These are phyloP conservation scores for Puccinia novopanici DNA, from an alignment of 1,284 basidiomycete genomes.

Conservation along the genomic window DNA sequence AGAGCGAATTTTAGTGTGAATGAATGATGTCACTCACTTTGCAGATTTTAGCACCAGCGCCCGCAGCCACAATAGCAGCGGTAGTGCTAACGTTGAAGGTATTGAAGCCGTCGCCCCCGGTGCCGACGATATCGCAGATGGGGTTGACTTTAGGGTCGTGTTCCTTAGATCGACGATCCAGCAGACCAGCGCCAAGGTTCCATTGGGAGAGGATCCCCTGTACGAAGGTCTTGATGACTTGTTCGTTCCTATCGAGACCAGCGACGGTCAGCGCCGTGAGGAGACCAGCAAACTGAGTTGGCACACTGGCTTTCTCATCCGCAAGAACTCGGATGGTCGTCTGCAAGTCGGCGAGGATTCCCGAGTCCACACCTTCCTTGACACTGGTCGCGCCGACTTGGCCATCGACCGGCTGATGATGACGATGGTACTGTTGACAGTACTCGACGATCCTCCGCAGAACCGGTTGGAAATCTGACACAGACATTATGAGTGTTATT, in stretches of 20 bases:
- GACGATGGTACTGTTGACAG: conserved; percentile 20
- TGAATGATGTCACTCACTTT: conserved; percentile 67
- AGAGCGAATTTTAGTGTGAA: conserved; percentile 52
- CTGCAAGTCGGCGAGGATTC: conserved; percentile 15
- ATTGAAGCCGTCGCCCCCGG: conserved; percentile 92
- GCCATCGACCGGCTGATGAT: background rate
- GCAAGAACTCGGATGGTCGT: conserved; percentile 1
- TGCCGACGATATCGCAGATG: conserved; percentile 67
- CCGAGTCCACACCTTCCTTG: background rate
- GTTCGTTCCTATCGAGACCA: conserved; percentile 54
- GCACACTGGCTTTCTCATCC: conserved; percentile 5
- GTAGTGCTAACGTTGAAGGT: conserved; percentile 97
- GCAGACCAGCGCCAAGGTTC: conserved; percentile 31
- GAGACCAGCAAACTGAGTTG: conserved; percentile 56
- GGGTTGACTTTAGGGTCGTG: conserved; percentile 51
- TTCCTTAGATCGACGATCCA: conserved; percentile 14
- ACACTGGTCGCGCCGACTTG: background rate
- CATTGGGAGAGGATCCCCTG: conserved; percentile 20
- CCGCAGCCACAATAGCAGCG: conserved; percentile 89
- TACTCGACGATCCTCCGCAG: conserved; percentile 33
- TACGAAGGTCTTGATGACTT: conserved; percentile 31
- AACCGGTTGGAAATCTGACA: conserved; percentile 14
- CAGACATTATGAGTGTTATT: too few relatives aligned
- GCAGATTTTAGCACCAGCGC: conserved; percentile 86
- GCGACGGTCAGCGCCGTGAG: conserved; percentile 55